phyloP scores from a whole-genome alignment of 768 basidiomycete genomes.

The Leucocoprinus leucothites region DNA sequence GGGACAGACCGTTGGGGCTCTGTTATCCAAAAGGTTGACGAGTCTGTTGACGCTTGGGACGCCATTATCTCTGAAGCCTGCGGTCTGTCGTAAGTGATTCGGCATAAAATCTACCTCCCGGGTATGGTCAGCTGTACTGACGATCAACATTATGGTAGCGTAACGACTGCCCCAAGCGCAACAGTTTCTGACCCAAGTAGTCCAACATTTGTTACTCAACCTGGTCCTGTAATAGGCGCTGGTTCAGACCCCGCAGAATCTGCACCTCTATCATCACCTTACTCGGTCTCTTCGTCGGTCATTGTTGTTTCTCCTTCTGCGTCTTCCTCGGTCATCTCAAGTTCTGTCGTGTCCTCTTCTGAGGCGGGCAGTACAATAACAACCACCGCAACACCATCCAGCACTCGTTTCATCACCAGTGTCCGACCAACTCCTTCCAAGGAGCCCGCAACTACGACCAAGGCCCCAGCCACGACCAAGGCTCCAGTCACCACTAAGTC shows the following conservation, averaged over 20 bases:
- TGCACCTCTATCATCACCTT: slow-evolving; percentile 7
- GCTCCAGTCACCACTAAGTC: slow-evolving; percentile 9
- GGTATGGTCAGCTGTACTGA: too few relatives aligned
- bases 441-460: too few relatives aligned
- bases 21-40: slow-evolving; percentile 36
- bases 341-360: slow-evolving; percentile 19
- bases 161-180: not conserved
- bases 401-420: slow-evolving; percentile 16
- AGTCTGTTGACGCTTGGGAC: slow-evolving; percentile 29
- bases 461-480: not conserved
- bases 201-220: not conserved
- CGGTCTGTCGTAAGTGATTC: slow-evolving; percentile 22
- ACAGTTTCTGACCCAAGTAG: not conserved
- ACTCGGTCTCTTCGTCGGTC: slow-evolving; percentile 6
- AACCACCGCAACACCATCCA: slow-evolving; percentile 11
- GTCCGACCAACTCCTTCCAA: not conserved
- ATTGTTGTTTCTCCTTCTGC: slow-evolving; percentile 16
- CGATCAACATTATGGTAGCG: not conserved
- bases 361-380: not conserved
- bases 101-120: too few relatives aligned
- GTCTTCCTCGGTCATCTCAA: slow-evolving; percentile 16
- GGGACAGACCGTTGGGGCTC: slow-evolving; percentile 56
- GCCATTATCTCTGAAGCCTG: slow-evolving; percentile 41
- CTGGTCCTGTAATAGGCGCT: not conserved
- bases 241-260: slow-evolving; percentile 10